These are phyloP conservation scores for Turritis glabra DNA, from an alignment of 345 rosid species.

Conservation along the genomic window DNA sequence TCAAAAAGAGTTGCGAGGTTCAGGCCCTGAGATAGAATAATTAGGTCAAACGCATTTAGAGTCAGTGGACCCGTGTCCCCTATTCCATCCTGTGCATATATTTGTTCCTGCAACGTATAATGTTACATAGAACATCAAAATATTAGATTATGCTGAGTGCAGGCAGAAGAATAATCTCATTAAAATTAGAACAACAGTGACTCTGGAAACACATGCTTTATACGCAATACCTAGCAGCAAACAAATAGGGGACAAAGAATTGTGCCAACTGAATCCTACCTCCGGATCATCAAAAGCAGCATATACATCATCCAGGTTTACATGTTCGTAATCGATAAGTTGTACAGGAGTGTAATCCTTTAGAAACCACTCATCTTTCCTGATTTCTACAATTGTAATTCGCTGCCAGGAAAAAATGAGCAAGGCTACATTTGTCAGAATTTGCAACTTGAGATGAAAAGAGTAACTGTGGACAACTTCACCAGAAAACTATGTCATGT, in stretches of 20 bases:
- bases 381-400: conserved; percentile 74
- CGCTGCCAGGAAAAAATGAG: conserved; percentile 52
- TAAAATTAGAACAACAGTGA: neutral
- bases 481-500: neutral
- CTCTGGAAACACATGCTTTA: conserved; percentile 3
- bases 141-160: neutral
- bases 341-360: conserved; percentile 65
- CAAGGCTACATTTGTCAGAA: neutral
- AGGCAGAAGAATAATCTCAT: neutral
- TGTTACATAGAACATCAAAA: conserved; percentile 5
- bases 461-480: neutral
- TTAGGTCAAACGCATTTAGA: conserved; percentile 94
- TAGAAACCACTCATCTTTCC: conserved; percentile 81
- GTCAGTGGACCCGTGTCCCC: conserved; percentile 75
- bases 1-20: conserved; percentile 91
- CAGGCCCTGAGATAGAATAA: conserved; percentile 89
- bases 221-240: neutral
- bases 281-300: conserved; percentile 88
- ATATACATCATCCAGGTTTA: conserved; percentile 90
- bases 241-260: neutral
- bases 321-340: conserved; percentile 81
- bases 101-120: conserved; percentile 52
- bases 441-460: conserved; percentile 2
- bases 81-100: conserved; percentile 49
- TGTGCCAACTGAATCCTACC: conserved; percentile 45